Percentiles rank a stretch among this genome's conserved stretches.
Conservation (phyloP, 148 eudicot species). For the Persicaria tinctoria region DNA sequence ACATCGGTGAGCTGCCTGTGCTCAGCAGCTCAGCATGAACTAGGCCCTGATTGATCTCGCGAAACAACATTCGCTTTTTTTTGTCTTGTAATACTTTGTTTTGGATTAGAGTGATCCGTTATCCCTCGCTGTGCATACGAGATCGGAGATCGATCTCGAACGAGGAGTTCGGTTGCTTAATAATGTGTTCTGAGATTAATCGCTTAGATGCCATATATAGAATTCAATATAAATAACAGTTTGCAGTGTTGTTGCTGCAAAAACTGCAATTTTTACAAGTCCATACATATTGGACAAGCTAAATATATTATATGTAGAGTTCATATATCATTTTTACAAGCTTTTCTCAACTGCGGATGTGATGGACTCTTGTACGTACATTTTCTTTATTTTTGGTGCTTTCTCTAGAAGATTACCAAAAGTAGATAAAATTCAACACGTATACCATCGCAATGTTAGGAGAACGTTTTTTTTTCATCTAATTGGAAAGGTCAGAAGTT, state of each 20-base stretch:
- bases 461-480: too few species aligned
- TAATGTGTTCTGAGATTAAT: constrained; percentile 1
- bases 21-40: background rate
- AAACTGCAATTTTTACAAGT: too few species aligned
- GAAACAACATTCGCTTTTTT: background rate
- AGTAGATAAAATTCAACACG: too few species aligned
- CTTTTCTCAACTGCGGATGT: too few species aligned
- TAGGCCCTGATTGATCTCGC: background rate
- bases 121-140: background rate
- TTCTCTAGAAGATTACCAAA: too few species aligned
- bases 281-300: too few species aligned
- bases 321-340: too few species aligned
- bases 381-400: too few species aligned
- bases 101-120: background rate
- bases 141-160: background rate
- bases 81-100: background rate
- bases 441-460: too few species aligned
- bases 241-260: background rate
- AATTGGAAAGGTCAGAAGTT: too few species aligned
- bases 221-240: background rate
- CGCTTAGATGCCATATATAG: background rate
- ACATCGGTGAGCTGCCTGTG: background rate
- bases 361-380: too few species aligned
- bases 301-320: too few species aligned
- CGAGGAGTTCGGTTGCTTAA: background rate